Evolutionary conservation across 164 flowering plant genomes (phyloP), one percentile per base, ranked within the genome.

Genomic region (Houttuynia cordata): DNA sequence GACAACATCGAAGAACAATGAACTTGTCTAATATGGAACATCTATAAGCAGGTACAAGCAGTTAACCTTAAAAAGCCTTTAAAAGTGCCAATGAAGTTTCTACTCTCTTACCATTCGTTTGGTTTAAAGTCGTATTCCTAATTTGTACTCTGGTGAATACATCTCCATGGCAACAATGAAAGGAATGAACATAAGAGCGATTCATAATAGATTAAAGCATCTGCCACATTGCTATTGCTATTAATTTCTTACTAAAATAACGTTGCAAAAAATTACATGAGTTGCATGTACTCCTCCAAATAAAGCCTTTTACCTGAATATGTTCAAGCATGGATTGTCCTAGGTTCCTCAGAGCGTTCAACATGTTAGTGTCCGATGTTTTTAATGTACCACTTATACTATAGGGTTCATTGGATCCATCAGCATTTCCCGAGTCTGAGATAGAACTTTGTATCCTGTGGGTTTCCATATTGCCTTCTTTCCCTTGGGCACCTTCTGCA

Each of bases 291-390:
- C 37, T 30, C 37, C 6, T 30, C 37, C 6, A 30, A 30, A 30
- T 2, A 5, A 50, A 34, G 49, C 25, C 13, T 39, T 18, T 64
- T 75, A 93, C 99, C 97, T 93, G 96, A 70, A 93, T 86, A 70
- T 90, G 88, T 61, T 93, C 96, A 51, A 88, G 83, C 99, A 93
- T 90, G 13, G 96, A 80, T 25, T 88, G 96, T 45, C 96, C 97
- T 58, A 93, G 83, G 75, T 79, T 85, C 69, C 68, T 85, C 67
- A 93, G 69, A 41, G 87, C 72, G 57, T 72, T 74, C 70, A 81
- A 73, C 72, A 76, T 65, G 60, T 88, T 88, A 76, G 79, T 89
- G 65, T 86, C 94, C 5, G 58, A 66, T 0, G 61, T 55, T 24
- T 88, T 91, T 2, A 10, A 45, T 45, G 2, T 45, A 14, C 17